Base-by-base conservation (phyloP, 2,329 filamentous ascomycete genomes). In the Lasiodiplodia citricola region DNA sequence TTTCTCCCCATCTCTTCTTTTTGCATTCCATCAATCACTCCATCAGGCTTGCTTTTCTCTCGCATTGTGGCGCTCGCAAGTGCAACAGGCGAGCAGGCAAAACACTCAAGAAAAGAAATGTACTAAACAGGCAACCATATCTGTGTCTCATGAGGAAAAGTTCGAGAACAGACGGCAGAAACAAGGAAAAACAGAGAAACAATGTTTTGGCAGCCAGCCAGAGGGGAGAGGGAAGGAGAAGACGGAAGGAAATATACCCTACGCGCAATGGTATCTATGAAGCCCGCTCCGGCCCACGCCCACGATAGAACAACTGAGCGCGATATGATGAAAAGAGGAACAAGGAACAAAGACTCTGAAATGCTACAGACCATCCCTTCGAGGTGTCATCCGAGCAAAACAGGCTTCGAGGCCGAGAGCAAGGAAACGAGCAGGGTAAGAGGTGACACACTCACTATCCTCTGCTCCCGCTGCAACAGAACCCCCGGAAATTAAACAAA, bases 241-340 rank as follows among this genome's bases (percentile, higher is more conserved):
- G 44, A 31, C 21, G 13, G 55, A 56, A 66, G 44, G 18, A 47
- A 11, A 35, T 66, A 66, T 65, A 55, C 63, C 63, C 63, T 66
- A 66, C 63, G 63, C 63, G 63, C 52, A 66, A 66, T 66, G 63
- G 63, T 66, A 66, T 66, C 63, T 66, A 66, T 66, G 63, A 66
- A 66, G 37, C 63, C 63, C 35, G 37, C 35, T 56, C 63, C 60
- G 60, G 60, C 60, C 28, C 60, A 64, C 44, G 60, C 60, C 60
- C 60, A 50, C 60, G 37, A 37, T 31, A 52, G 25, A 47, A 47
- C 11, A 28, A 23, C 18, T 35, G 63, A 56, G 52, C 41, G 63
- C 52, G 52, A 47, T 37, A 47, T 14, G 25, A 52, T 44, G 28
- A 35, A 55, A 37, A 56, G 23, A 54, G 13, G 23, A 62, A 47